A percentile compares a stretch with the other conserved stretches of the same genome.
phyloP scores from a whole-genome alignment of 2,329 filamentous ascomycete genomes.

The Trichoderma brevicompactum region DNA sequence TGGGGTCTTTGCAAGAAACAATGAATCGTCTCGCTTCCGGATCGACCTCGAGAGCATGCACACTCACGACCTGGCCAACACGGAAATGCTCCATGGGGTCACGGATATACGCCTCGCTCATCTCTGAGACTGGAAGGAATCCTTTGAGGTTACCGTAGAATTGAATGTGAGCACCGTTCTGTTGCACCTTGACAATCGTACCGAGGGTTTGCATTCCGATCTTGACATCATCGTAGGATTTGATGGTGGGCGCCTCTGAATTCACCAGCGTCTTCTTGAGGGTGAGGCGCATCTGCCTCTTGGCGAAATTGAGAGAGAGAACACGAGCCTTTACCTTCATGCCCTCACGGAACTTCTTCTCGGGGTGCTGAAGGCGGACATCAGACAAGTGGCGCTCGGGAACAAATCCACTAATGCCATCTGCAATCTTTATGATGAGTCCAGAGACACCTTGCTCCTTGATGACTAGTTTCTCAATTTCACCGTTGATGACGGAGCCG shows the following conservation, averaged over 20 bases:
- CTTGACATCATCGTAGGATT: constrained; percentile 73
- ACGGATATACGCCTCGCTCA: constrained; percentile 96
- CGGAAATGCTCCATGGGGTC: constrained; percentile 90
- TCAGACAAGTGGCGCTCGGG: constrained; percentile 89
- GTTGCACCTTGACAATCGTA: constrained; percentile 80
- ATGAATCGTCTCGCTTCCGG: constrained; percentile 71
- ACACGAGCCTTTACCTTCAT: constrained; percentile 84
- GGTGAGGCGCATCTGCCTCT: constrained; percentile 81
- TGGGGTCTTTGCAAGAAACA: constrained; percentile 91
- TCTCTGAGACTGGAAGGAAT: constrained; percentile 91
- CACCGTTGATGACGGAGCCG: constrained; percentile 79
- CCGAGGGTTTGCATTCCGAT: constrained; percentile 81
- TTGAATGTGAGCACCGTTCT: constrained; percentile 83
- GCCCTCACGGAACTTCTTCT: constrained; percentile 93
- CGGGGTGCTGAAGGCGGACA: constrained; percentile 83
- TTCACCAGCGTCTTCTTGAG: constrained; percentile 95
- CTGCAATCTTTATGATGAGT: constrained; percentile 79
- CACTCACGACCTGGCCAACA: constrained; percentile 85
- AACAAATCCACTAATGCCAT: constrained; percentile 88
- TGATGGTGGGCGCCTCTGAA: constrained; percentile 79
- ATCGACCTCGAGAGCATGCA: constrained; percentile 84
- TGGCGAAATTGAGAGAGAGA: constrained; percentile 75
- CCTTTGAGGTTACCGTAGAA: constrained; percentile 86
- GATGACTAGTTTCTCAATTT: constrained; percentile 82
- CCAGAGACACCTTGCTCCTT: constrained; percentile 78